These are phyloP conservation scores for Citrullus mucosospermus DNA, from an alignment of 306 rosid genomes.

Conservation along the genomic window DNA sequence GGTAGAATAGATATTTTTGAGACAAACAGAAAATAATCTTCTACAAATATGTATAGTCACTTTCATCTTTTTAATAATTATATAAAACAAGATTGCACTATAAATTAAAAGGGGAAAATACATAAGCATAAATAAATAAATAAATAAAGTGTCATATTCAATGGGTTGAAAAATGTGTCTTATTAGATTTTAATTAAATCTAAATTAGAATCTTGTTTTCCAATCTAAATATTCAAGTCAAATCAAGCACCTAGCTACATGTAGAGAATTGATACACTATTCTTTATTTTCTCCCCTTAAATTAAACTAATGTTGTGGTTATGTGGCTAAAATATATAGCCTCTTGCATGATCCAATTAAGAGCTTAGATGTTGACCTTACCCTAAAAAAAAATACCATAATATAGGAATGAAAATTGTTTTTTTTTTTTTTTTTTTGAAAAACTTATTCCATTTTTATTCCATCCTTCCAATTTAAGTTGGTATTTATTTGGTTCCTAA, in stretches of 20 bases:
- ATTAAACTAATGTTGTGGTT: neutral
- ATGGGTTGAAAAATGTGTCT: neutral
- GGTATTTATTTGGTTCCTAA: too few species aligned
- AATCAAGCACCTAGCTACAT: neutral
- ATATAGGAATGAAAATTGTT: too few species aligned
- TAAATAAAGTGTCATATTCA: neutral
- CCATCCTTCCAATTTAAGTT: too few species aligned
- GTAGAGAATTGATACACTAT: neutral
- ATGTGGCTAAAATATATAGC: neutral
- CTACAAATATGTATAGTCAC: neutral
- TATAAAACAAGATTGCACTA: neutral
- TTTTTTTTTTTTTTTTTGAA: too few species aligned
- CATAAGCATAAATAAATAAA: neutral
- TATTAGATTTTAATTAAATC: neutral
- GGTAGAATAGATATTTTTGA: neutral
- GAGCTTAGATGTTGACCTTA: neutral
- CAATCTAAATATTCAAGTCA: neutral
- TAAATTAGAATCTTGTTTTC: neutral
- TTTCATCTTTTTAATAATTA: neutral
- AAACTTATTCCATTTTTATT: too few species aligned
- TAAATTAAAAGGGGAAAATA: neutral
- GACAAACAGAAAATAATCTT: neutral
- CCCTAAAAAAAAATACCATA: neutral
- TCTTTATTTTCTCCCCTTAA: neutral
- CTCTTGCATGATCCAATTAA: neutral